Evolutionary conservation across 345 rosid species (phyloP), one percentile per base, ranked within the genome.

Genomic region (Turnera subulata): DNA sequence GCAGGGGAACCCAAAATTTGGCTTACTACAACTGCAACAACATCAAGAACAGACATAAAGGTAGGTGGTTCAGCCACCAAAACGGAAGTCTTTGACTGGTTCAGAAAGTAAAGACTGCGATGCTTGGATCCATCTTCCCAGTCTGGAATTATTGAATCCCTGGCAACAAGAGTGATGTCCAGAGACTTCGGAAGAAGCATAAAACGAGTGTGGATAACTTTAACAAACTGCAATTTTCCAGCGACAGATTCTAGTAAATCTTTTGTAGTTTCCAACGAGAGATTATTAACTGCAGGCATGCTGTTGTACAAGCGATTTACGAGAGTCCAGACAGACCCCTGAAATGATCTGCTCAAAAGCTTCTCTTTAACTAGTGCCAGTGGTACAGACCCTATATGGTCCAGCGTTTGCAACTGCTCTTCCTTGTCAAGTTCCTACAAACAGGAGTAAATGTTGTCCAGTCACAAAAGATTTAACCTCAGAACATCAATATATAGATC

Each of bases 31-130:
- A 80, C 76, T 60, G 87, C 84, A 73, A 91, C 64, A 50, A 91
- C 80, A 76, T 91, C 94, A 61, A 76, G 69, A 66, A 84, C 75
- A 65, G 94, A 76, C 58, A 91, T 62, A 73, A 77, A 88, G 57
- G 75, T 18, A 35, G 97, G 97, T 4, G 96, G 94, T 76, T 91
- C 91, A 20, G 97, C 86, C 46, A 88, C 83, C 46, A 88, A 80
- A 74, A 91, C 69, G 59, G 73, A 68, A 53, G 78, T 69, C 67
- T 80, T 79, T 25, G 81, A 64, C 49, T 39, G 77, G 69, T 85
- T 66, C 65, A 91, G 53, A 43, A 69, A 91, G 64, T 80, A 88
- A 59, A 91, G 81, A 55, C 84, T 78, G 20, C 82, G 80, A 73
- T 85, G 88, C 50, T 48, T 77, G 13, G 84, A 70, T 49, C 73